phyloP scores from a whole-genome alignment of 192 early-diverging fungal species.

The Coemansia sp. region DNA sequence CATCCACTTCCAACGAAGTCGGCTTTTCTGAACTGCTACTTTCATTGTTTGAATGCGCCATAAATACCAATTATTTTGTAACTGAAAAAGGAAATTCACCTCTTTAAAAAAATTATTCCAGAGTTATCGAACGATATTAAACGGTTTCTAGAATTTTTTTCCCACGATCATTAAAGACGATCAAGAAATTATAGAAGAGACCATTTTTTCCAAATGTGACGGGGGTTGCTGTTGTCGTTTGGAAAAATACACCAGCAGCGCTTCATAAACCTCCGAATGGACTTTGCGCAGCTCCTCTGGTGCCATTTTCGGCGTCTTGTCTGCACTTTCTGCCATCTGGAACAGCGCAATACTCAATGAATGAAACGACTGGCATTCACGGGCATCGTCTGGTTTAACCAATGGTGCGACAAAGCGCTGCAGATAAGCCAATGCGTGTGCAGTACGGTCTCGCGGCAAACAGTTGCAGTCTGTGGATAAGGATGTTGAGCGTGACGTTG shows the following conservation, averaged over 20 bases:
- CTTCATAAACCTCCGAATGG: slow-evolving; percentile 32
- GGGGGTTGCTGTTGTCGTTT: slow-evolving; percentile 35
- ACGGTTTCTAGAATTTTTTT: too few relatives aligned
- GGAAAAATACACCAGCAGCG: slow-evolving; percentile 40
- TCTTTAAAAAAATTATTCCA: too few relatives aligned
- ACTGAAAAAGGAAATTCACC: too few relatives aligned
- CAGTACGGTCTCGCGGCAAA: slow-evolving; percentile 8
- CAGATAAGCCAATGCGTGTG: slow-evolving; percentile 72
- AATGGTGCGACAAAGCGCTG: slow-evolving; percentile 67
- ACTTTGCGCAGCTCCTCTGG: slow-evolving; percentile 25
- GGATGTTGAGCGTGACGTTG: background rate
- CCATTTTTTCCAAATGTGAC: slow-evolving; percentile 16
- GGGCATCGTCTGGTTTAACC: slow-evolving; percentile 60
- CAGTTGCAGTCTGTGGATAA: background rate
- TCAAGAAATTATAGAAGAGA: background rate
- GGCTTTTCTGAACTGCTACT: too few relatives aligned
- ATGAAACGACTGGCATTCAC: slow-evolving; percentile 42
- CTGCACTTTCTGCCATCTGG: slow-evolving; percentile 14
- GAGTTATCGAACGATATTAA: too few relatives aligned
- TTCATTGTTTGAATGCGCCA: too few relatives aligned
- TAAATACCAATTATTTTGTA: too few relatives aligned
- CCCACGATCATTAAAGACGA: too few relatives aligned
- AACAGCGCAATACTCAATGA: slow-evolving; percentile 51
- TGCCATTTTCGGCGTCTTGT: background rate
- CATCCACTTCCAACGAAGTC: too few relatives aligned